phyloP scores from a whole-genome alignment of 2,329 filamentous ascomycete genomes.

The Calonectria leucothoes region DNA sequence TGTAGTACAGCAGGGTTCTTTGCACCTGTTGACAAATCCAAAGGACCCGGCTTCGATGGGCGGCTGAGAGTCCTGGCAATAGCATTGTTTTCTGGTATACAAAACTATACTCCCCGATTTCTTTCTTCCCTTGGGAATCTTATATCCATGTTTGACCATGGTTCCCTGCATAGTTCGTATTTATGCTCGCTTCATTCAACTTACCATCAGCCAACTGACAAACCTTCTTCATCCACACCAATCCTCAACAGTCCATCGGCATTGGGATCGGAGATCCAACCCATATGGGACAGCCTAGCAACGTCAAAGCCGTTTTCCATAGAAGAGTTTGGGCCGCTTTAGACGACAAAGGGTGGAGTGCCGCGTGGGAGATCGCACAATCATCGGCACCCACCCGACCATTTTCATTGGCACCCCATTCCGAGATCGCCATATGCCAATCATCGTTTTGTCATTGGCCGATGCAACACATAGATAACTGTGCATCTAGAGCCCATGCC shows the following conservation, averaged over 20 bases:
- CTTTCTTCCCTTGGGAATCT: background rate
- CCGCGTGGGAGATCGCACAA: background rate
- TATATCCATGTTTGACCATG: background rate
- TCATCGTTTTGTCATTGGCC: background rate
- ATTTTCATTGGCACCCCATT: background rate
- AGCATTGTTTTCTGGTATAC: background rate
- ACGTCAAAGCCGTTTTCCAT: background rate
- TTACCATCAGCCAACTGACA: background rate
- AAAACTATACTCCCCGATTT: background rate
- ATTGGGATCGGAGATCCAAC: background rate
- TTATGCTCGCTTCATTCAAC: background rate
- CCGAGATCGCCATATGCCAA: background rate
- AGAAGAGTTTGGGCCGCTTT: background rate
- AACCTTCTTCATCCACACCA: background rate
- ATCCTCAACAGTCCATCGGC: background rate
- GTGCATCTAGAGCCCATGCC: background rate
- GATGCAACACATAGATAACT: background rate
- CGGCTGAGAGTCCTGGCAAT: background rate
- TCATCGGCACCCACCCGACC: background rate
- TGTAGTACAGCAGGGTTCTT: background rate
- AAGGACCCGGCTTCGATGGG: background rate
- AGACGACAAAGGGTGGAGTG: background rate
- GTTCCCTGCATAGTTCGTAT: background rate
- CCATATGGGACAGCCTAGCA: background rate
- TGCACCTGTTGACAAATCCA: background rate